Evolutionary conservation across 305 asterid genomes (phyloP).

Genomic region (Fraxinus sp.): DNA sequence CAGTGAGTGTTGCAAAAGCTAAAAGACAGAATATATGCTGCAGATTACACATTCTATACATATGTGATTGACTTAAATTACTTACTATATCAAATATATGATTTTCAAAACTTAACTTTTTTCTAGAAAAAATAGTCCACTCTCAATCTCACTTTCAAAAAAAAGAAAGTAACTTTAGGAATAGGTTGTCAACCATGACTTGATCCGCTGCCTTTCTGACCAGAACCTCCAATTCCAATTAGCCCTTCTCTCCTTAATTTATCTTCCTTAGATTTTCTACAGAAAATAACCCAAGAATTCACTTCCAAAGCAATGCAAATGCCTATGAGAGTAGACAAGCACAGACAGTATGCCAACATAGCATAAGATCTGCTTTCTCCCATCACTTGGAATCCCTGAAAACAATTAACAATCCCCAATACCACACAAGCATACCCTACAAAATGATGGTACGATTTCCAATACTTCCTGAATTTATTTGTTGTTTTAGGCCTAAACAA

Average conservation of each 20-base stretch:
- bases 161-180: not conserved
- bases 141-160: not conserved
- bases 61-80: not conserved
- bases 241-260: conserved; percentile 77
- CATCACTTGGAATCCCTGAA: conserved; percentile 78
- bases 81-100: not conserved
- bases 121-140: not conserved
- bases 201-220: conserved; percentile 46
- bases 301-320: conserved; percentile 74
- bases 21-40: not conserved
- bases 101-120: not conserved
- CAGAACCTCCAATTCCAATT: conserved; percentile 62
- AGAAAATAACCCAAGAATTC: conserved; percentile 86
- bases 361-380: conserved; percentile 55
- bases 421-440: conserved; percentile 87
- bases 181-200: conserved; percentile 28
- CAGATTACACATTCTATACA: not conserved
- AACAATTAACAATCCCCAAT: conserved; percentile 73
- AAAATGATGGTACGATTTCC: conserved; percentile 94
- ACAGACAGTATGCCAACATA: conserved; percentile 61
- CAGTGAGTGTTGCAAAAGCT: not conserved
- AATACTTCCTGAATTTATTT: conserved; percentile 66
- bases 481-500: conserved; percentile 81
- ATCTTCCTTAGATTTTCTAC: conserved; percentile 82
- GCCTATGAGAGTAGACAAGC: conserved; percentile 68